These are phyloP conservation scores for Cadophora malorum DNA, from an alignment of 2,329 filamentous ascomycete species.

Conservation along the genomic window DNA sequence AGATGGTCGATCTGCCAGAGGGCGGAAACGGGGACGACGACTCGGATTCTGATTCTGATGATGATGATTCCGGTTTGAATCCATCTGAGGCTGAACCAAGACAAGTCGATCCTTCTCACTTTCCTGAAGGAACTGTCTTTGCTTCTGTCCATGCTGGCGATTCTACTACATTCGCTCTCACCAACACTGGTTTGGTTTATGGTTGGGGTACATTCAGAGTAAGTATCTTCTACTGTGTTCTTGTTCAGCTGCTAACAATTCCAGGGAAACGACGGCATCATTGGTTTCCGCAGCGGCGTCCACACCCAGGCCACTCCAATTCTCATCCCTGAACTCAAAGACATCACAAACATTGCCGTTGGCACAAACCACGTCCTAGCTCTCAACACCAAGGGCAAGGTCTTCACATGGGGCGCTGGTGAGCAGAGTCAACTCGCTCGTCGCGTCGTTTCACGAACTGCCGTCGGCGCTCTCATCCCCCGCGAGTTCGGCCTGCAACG, in stretches of 20 bases:
- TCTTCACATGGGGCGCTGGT: constrained; percentile 69
- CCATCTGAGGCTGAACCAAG: constrained; percentile 73
- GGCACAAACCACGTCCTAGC: constrained; percentile 66
- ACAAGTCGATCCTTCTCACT: constrained; percentile 62
- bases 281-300: constrained; percentile 55
- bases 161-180: constrained; percentile 78
- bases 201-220: constrained; percentile 85
- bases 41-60: constrained; percentile 47
- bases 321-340: constrained; percentile 63
- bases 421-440: constrained; percentile 74
- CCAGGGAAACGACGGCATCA: constrained; percentile 67
- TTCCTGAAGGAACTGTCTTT: constrained; percentile 66
- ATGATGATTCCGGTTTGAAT: constrained; percentile 64
- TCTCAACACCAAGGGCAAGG: constrained; percentile 62
- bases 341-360: constrained; percentile 58
- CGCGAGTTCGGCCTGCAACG: constrained; percentile 44
- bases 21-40: constrained; percentile 56
- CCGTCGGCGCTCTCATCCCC: constrained; percentile 39
- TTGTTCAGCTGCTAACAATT: constrained; percentile 31
- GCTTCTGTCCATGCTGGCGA: constrained; percentile 75
- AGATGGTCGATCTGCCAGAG: constrained; percentile 56
- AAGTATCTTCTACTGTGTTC: constrained; percentile 42
- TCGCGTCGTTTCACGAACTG: constrained; percentile 42
- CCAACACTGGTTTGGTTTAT: constrained; percentile 76
- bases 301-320: constrained; percentile 46